phyloP scores from a whole-genome alignment of 2,329 filamentous ascomycete species.

The Ambrosiella beaveri region DNA sequence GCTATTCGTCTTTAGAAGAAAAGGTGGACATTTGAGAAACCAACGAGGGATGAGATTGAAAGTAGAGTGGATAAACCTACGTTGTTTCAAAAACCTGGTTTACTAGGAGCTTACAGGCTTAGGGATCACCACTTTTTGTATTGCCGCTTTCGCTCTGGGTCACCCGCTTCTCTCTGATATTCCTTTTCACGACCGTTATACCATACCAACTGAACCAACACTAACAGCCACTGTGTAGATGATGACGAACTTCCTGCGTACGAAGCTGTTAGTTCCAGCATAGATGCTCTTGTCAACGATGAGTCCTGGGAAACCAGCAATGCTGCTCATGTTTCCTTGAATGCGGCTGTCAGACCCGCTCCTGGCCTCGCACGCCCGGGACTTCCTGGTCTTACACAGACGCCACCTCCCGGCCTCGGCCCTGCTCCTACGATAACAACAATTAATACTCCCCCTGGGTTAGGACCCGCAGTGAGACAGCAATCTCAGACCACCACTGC shows the following conservation, averaged over 20 bases:
- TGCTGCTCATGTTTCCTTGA: no score
- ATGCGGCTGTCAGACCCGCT: background rate
- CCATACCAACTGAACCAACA: background rate
- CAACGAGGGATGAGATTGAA: background rate
- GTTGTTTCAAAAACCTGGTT: background rate
- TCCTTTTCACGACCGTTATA: background rate
- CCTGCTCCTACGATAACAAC: background rate
- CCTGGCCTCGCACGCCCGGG: background rate
- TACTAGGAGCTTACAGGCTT: no score
- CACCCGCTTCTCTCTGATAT: background rate
- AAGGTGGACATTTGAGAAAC: no score
- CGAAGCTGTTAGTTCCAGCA: slow-evolving; percentile 43
- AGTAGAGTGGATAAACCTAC: background rate
- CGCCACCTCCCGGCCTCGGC: background rate
- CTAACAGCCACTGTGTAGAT: slow-evolving; percentile 20
- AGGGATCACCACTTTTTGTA: no score
- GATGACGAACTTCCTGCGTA: slow-evolving; percentile 46
- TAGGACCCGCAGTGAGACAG: no score
- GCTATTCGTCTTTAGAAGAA: background rate
- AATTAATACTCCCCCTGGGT: no score
- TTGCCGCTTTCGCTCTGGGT: no score
- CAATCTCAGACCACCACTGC: background rate
- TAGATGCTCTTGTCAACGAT: slow-evolving; percentile 53
- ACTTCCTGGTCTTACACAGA: background rate
- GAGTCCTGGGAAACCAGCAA: slow-evolving; percentile 18